phyloP scores from a whole-genome alignment of 495 filamentous ascomycete species.

The Pyrenopolyporus hunteri region DNA sequence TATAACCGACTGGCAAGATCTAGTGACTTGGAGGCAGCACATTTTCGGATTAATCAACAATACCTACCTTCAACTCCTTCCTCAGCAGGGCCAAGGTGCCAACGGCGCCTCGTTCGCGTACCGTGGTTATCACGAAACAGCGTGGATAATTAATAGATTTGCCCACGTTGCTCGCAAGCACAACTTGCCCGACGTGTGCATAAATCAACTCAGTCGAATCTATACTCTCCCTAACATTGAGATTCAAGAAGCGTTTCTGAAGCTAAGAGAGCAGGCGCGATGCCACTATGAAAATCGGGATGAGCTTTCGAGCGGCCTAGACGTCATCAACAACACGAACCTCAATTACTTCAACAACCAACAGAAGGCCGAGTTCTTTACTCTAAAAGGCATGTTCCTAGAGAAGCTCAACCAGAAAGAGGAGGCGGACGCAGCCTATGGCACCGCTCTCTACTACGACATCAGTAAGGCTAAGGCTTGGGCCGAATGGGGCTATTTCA shows the following conservation, averaged over 20 bases:
- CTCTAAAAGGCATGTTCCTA: conserved; percentile 98
- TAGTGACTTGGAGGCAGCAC: conserved; percentile 98
- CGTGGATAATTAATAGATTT: conserved; percentile 99
- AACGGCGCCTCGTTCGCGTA: conserved; percentile 89
- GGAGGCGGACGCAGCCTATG: conserved; percentile 92
- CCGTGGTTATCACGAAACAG: conserved; percentile 96
- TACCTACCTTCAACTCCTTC: conserved; percentile 87
- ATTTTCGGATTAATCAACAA: conserved; percentile 97
- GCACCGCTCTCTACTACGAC: conserved; percentile 92
- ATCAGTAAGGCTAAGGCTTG: conserved; percentile 95
- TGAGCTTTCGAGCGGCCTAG: conserved; percentile 88
- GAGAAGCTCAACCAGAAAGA: conserved; percentile 87
- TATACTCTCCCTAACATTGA: conserved; percentile 99
- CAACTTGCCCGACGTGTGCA: conserved; percentile 95
- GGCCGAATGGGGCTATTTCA: conserved; percentile 99
- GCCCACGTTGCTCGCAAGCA: conserved; percentile 98
- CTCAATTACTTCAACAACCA: conserved; percentile 94
- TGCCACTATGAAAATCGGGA: conserved; percentile 96
- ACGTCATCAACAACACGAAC: conserved; percentile 99
- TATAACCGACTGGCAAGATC: conserved; percentile 98
- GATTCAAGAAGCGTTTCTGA: conserved; percentile 98
- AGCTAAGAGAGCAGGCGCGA: conserved; percentile 94
- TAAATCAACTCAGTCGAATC: conserved; percentile 93
- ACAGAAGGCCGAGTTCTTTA: conserved; percentile 99
- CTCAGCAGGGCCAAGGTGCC: conserved; percentile 77